phyloP scores from a whole-genome alignment of 2,329 filamentous ascomycete genomes.

The Stachybotrys chartarum region DNA sequence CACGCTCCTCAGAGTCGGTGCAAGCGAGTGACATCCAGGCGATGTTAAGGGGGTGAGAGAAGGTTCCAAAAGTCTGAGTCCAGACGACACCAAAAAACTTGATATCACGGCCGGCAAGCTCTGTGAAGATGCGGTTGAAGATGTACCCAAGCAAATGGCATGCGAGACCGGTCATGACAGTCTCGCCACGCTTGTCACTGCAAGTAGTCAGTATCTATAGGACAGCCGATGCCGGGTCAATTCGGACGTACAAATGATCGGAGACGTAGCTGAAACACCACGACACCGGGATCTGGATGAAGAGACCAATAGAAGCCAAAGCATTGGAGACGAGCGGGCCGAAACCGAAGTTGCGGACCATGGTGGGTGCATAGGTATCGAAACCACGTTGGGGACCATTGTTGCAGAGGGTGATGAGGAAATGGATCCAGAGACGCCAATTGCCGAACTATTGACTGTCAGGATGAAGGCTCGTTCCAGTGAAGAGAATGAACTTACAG shows the following conservation, averaged over 20 bases:
- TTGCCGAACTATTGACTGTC: constrained; percentile 29
- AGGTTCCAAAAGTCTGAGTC: constrained; percentile 48
- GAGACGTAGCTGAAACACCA: constrained; percentile 45
- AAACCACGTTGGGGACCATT: constrained; percentile 39
- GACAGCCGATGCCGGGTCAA: not conserved
- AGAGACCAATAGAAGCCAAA: constrained; percentile 46
- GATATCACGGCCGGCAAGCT: constrained; percentile 27
- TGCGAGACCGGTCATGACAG: constrained; percentile 40
- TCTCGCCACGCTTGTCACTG: constrained; percentile 42
- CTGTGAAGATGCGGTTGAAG: constrained; percentile 46
- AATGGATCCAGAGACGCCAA: constrained; percentile 46
- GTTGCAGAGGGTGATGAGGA: constrained; percentile 41
- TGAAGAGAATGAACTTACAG: constrained; percentile 16
- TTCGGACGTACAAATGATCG: constrained; percentile 37
- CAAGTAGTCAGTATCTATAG: not conserved
- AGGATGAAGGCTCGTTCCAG: not conserved
- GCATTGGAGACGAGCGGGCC: constrained; percentile 41
- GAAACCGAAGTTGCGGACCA: constrained; percentile 48
- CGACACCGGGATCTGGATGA: constrained; percentile 43
- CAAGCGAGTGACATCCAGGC: constrained; percentile 52
- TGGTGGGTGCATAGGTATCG: constrained; percentile 45
- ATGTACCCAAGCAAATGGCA: constrained; percentile 44
- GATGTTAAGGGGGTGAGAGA: constrained; percentile 51
- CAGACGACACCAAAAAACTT: constrained; percentile 48
- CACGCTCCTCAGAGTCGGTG: constrained; percentile 48